Evolutionary conservation across 208 protist species (phyloP).

Genomic region (Leishmania lainsoni): DNA sequence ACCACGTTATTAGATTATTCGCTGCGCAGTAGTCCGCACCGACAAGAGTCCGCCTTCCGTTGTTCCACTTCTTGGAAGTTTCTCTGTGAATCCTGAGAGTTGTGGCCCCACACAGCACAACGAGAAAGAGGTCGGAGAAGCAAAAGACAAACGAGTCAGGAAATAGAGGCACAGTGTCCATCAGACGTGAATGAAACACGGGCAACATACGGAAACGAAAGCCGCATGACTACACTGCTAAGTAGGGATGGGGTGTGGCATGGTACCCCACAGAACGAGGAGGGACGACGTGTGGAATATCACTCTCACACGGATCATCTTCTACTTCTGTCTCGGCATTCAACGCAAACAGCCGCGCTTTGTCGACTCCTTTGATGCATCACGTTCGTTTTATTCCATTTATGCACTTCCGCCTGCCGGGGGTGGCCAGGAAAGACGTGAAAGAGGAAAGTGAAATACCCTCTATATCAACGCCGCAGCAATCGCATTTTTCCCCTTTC

Average conservation of each 20-base stretch:
- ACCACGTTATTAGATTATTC: background rate
- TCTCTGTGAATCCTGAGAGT: background rate
- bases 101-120: background rate
- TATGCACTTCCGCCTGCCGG: no score
- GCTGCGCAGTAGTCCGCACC: background rate
- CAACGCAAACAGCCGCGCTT: background rate
- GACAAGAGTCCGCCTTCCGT: background rate
- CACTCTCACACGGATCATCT: background rate
- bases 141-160: background rate
- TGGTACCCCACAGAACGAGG: background rate
- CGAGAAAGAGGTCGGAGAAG: background rate
- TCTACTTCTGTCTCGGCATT: background rate
- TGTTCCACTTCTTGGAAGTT: background rate
- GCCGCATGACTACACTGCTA: background rate
- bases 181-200: background rate
- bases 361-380: background rate
- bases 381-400: no score
- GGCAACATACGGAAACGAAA: background rate
- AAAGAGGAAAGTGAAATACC: no score
- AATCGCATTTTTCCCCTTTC: no score
- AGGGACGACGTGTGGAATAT: background rate
- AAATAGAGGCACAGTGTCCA: background rate
- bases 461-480: no score
- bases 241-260: no score
- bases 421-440: no score